Conservation (phyloP, 805 yeast genomes). For the Yarrowia hollandica region DNA sequence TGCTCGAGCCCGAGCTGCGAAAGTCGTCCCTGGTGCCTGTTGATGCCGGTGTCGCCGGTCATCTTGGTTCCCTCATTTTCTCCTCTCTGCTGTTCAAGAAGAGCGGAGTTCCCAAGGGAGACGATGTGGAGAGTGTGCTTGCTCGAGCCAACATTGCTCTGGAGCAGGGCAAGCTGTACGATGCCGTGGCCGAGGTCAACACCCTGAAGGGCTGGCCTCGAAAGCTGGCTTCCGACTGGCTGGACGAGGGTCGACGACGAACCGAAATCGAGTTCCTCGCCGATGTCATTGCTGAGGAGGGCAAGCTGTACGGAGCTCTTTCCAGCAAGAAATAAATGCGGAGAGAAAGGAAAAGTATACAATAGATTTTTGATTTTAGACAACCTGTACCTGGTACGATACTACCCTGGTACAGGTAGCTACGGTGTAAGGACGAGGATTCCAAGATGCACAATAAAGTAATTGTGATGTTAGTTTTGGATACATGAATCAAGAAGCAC, state of each 20-base stretch:
- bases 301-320: slow-evolving; percentile 34
- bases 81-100: slow-evolving; percentile 75
- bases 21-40: slow-evolving; percentile 88
- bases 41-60: slow-evolving; percentile 93
- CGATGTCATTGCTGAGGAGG: slow-evolving; percentile 47
- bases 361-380: background rate
- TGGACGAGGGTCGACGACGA: slow-evolving; percentile 82
- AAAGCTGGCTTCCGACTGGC: slow-evolving; percentile 88
- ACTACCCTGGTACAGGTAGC: background rate
- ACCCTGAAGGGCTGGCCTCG: slow-evolving; percentile 91
- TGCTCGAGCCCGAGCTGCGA: slow-evolving; percentile 81
- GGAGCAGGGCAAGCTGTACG: slow-evolving; percentile 71
- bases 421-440: too few species aligned
- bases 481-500: too few species aligned
- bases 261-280: slow-evolving; percentile 83
- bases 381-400: background rate
- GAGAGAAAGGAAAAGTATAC: slow-evolving; percentile 9
- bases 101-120: slow-evolving; percentile 74
- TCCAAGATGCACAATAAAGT: too few species aligned
- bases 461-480: too few species aligned
- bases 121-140: slow-evolving; percentile 84
- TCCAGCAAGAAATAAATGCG: slow-evolving; percentile 16
- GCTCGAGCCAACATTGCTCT: slow-evolving; percentile 80
- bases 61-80: slow-evolving; percentile 74
- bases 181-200: slow-evolving; percentile 91